Evolutionary conservation across 129 eudicot species (phyloP), one percentile per base, ranked within the genome.

Genomic region (Kitagawia praeruptora): DNA sequence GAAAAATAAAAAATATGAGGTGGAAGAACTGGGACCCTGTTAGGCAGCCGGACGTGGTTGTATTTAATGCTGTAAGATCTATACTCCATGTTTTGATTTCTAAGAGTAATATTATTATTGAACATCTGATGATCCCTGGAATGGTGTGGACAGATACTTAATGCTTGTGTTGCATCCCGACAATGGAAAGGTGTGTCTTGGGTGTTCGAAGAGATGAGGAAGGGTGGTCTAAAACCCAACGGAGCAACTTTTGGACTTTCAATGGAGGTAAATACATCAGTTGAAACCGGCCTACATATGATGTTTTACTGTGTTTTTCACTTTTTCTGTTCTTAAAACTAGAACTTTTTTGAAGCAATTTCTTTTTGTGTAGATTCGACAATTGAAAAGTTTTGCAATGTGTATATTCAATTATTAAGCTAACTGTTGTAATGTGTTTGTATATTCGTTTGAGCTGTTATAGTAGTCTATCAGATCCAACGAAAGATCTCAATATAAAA

Each of bases 171-270:
- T 41, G 75, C 91, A 41, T 80, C 91, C 48, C 85, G 87, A 80
- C 97, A 95, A n/a, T 95, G 97, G 98, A 92, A 83, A 83, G 98
- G 96, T 61, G 98, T 95, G 21, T 86, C 96, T 23, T 95, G 98
- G 98, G 97, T 95, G 46, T 88, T 95, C 84, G 90, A 90, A 76
- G 91, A 95, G 82, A 82, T 95, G 85, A 90, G 94, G 85, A 89
- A 81, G 79, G 78, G 75, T 80, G 91, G 96, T 81, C 85, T 92
- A 74, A 87, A 81, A 58, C 94, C 97, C 42, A 90, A 86, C 73
- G 92, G 91, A 82, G 97, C 97, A 70, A 95, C 93, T 75, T 95
- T 87, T 81, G 98, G 98, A 76, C 93, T 95, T 77, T 96, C 98
- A 76, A 95, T 95, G 98, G 98, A 95, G 98, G 98, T 95, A 86